These are phyloP conservation scores for Ganoderma sinense DNA, from an alignment of 1,284 basidiomycete species.

Conservation along the genomic window DNA sequence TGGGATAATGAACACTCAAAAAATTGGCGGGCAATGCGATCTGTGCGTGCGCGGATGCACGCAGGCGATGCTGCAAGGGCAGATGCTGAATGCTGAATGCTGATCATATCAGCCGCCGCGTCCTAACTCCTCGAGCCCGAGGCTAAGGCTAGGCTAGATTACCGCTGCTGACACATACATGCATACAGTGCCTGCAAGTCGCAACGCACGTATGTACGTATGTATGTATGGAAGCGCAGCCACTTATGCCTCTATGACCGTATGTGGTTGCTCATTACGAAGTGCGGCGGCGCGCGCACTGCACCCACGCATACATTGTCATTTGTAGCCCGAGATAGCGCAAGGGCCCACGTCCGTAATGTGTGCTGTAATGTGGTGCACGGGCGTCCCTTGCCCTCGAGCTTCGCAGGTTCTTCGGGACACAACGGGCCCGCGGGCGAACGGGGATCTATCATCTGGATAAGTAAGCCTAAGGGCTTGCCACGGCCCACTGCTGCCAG, in stretches of 20 bases:
- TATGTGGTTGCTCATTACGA: neutral
- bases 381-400: neutral
- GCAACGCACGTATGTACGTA: neutral
- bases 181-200: neutral
- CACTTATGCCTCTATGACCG: too few species aligned
- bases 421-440: neutral
- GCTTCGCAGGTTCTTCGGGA: neutral
- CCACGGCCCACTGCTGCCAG: too few species aligned
- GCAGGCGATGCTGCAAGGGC: neutral
- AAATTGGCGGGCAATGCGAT: neutral
- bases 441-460: neutral
- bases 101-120: neutral
- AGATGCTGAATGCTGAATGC: too few species aligned
- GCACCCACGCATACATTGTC: too few species aligned
- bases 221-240: neutral
- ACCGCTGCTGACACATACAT: neutral
- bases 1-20: neutral
- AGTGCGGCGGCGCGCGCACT: neutral
- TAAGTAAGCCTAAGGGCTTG: neutral
- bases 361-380: too few species aligned
- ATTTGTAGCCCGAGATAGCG: neutral
- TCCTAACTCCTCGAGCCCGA: neutral
- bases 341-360: neutral
- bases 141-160: neutral
- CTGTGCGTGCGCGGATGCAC: neutral